Evolutionary conservation across 768 basidiomycete species (phyloP).

Genomic region (Macrolepiota fuliginosa): DNA sequence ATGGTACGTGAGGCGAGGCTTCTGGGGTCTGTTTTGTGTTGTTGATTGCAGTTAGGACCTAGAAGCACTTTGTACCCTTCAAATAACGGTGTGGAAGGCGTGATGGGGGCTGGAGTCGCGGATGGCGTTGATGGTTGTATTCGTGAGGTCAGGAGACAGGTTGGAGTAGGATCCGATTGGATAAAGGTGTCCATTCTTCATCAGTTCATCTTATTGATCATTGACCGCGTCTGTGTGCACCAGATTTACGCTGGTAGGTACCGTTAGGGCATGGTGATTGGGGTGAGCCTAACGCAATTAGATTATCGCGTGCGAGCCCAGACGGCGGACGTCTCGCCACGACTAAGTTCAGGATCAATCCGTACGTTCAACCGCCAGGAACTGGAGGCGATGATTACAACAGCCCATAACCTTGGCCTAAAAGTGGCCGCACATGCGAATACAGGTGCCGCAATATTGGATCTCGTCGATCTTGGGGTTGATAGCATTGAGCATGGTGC

Average conservation of each 20-base stretch:
- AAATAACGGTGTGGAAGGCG: constrained; percentile 52
- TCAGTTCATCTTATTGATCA: constrained; percentile 6
- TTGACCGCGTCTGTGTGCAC: not conserved
- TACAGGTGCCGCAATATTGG: constrained; percentile 27
- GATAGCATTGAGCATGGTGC: constrained; percentile 61
- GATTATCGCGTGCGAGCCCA: constrained; percentile 56
- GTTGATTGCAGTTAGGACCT: constrained; percentile 39
- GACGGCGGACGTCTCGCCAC: constrained; percentile 37
- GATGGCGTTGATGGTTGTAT: constrained; percentile 57
- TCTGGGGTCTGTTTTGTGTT: constrained; percentile 10
- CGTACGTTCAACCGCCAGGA: constrained; percentile 45
- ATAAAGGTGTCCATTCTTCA: constrained; percentile 45
- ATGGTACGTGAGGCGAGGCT: constrained; percentile 36
- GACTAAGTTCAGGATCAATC: constrained; percentile 30
- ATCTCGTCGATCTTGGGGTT: constrained; percentile 36
- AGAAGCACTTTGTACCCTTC: constrained; percentile 44
- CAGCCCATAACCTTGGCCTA: constrained; percentile 49
- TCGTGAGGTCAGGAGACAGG: constrained; percentile 54
- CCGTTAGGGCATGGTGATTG: constrained; percentile 11
- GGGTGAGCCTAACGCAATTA: constrained; percentile 17
- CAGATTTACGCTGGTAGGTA: constrained; percentile 53
- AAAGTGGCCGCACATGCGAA: constrained; percentile 59
- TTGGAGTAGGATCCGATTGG: constrained; percentile 67
- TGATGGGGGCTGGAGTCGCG: constrained; percentile 55
- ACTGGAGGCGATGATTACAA: constrained; percentile 44